A percentile compares a stretch with the other conserved stretches of the same genome.
Conservation (phyloP, 2,329 filamentous ascomycete genomes). For the Fusarium azukiicola region DNA sequence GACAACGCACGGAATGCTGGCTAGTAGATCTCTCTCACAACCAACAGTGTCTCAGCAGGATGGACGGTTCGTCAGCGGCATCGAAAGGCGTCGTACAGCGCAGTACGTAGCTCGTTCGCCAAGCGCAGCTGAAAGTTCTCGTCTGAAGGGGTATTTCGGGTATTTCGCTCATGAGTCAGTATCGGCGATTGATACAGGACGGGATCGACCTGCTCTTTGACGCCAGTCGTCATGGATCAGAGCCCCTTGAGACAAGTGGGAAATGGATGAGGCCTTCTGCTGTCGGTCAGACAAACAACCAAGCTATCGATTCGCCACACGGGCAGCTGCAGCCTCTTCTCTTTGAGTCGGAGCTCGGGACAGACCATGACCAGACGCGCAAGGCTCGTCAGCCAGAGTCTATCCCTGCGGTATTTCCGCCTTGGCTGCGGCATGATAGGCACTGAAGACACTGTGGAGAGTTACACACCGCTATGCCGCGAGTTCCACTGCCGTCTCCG, state of each 20-base stretch:
- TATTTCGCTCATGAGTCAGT: neutral
- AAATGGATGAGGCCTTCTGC: neutral
- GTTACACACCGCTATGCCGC: neutral
- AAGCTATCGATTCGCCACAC: neutral
- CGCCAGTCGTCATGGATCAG: neutral
- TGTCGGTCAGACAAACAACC: neutral
- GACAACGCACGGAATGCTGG: slow-evolving; percentile 28
- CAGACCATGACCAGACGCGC: neutral
- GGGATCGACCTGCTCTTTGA: neutral
- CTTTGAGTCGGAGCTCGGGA: neutral
- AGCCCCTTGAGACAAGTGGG: neutral
- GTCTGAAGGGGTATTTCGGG: neutral
- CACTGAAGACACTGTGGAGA: neutral
- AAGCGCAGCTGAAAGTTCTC: neutral
- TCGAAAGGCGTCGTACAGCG: neutral
- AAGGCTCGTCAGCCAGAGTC: slow-evolving; percentile 2
- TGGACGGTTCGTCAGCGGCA: neutral
- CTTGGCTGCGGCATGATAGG: neutral
- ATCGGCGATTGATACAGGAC: neutral
- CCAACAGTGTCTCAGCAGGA: slow-evolving; percentile 29
- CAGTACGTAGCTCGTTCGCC: neutral
- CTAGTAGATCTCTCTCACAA: slow-evolving; percentile 20
- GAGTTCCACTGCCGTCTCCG: neutral
- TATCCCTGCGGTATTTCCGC: neutral
- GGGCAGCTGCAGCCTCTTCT: neutral